These are phyloP conservation scores for Inga laurina DNA, from an alignment of 306 rosid genomes.

Conservation along the genomic window DNA sequence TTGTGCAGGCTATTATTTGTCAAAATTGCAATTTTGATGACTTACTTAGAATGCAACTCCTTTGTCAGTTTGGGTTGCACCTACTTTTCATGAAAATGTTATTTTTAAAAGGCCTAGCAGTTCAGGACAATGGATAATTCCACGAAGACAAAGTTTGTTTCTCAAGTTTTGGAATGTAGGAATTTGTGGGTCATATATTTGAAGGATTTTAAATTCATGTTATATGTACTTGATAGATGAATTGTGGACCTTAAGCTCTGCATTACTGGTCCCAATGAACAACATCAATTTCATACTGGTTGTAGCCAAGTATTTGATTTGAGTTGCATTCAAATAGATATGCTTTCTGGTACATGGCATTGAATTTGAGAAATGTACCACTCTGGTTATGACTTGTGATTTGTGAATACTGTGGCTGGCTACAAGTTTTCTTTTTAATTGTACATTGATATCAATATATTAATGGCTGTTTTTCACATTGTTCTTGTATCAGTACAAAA, in stretches of 20 bases:
- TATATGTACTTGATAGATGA: not conserved
- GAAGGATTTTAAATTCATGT: not conserved
- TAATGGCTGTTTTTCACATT: not conserved
- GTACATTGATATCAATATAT: too few relatives aligned
- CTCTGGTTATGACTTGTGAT: not conserved
- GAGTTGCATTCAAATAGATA: not conserved
- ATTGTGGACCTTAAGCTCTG: not conserved
- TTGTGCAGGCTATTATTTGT: not conserved
- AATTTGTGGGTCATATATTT: not conserved
- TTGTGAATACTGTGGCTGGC: not conserved
- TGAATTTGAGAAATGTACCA: not conserved
- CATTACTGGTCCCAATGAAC: not conserved
- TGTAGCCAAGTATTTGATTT: not conserved
- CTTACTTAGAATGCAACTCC: not conserved
- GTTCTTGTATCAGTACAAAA: not conserved
- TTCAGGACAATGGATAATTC: too few relatives aligned
- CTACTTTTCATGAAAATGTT: not conserved
- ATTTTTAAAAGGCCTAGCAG: not conserved
- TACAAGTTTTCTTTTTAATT: not conserved
- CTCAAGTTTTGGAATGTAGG: not conserved
- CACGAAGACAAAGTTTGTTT: not conserved
- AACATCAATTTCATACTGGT: not conserved
- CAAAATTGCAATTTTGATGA: not conserved
- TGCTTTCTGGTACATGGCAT: not conserved
- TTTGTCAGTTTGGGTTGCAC: not conserved